A percentile compares a stretch with the other conserved stretches of the same genome.
Conservation (phyloP, 1,284 basidiomycete genomes). For the Abortiporus biennis region DNA sequence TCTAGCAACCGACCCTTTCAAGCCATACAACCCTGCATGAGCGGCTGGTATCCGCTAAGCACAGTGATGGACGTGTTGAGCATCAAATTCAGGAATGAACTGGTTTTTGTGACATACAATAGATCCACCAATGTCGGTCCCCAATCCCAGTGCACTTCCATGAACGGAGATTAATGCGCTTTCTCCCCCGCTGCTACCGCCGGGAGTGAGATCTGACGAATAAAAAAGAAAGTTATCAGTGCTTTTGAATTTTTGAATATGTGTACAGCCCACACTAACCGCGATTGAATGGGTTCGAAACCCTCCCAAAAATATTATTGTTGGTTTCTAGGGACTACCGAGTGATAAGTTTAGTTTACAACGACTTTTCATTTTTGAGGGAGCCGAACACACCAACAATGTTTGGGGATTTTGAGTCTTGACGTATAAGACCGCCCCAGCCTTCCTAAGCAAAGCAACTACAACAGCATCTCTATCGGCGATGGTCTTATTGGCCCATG, state of each 20-base stretch:
- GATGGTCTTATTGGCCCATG: conserved; percentile 40
- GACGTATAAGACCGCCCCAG: conserved; percentile 52
- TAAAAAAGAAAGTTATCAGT: conserved; percentile 8
- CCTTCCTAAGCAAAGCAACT: conserved; percentile 40
- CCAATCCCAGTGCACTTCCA: conserved; percentile 53
- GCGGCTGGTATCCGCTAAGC: conserved; percentile 37
- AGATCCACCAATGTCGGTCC: conserved; percentile 52
- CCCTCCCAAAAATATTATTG: conserved; percentile 49
- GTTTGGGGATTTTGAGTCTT: conserved; percentile 55
- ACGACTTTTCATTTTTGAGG: too few relatives aligned
- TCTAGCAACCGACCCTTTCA: conserved; percentile 46
- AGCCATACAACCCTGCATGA: conserved; percentile 48
- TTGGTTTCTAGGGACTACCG: conserved; percentile 40
- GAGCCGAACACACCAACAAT: conserved; percentile 31
- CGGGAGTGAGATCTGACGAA: conserved; percentile 33
- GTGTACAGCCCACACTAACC: conserved; percentile 21
- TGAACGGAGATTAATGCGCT: conserved; percentile 54
- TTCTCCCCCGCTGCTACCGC: conserved; percentile 63
- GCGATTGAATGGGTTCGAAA: conserved; percentile 49
- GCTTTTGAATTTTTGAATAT: not conserved
- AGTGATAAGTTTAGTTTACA: not conserved
- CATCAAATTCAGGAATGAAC: not conserved
- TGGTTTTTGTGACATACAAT: conserved; percentile 25
- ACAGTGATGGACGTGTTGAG: not conserved
- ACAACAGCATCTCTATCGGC: conserved; percentile 38